phyloP scores from a whole-genome alignment of 345 rosid species.

The Linum lewisii region DNA sequence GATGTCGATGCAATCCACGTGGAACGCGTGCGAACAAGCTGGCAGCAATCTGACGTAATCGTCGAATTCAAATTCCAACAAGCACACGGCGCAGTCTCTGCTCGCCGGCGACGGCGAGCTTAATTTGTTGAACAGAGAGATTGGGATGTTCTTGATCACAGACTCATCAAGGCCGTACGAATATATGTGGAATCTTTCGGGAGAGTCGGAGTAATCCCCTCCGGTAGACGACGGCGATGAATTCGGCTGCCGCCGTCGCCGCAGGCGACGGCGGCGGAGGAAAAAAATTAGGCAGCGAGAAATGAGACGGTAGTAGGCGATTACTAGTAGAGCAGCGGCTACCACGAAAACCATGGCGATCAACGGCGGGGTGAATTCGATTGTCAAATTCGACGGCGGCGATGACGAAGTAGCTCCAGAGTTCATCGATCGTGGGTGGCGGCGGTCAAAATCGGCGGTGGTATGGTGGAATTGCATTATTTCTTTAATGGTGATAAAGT shows the following conservation, averaged over 20 bases:
- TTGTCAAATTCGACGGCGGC: constrained; percentile 29
- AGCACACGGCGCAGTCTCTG: constrained; percentile 76
- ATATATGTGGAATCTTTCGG: constrained; percentile 30
- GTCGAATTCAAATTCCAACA: constrained; percentile 72
- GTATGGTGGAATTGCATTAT: too few species aligned
- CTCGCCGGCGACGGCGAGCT: constrained; percentile 14
- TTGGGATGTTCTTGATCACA: constrained; percentile 72
- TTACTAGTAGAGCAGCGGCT: constrained; percentile 62
- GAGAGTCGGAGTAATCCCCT: constrained; percentile 31
- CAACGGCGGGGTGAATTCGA: constrained; percentile 81
- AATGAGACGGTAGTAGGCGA: constrained; percentile 73
- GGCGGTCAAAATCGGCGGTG: constrained; percentile 4
- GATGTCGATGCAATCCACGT: constrained; percentile 84
- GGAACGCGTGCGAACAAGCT: constrained; percentile 73
- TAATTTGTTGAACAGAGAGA: constrained; percentile 44
- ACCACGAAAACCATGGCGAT: constrained; percentile 87
- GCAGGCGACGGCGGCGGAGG: constrained; percentile 33
- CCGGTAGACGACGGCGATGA: constrained; percentile 42
- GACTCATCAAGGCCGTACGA: constrained; percentile 83
- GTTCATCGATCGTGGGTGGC: neutral
- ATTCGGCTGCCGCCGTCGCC: constrained; percentile 38
- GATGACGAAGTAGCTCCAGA: constrained; percentile 9
- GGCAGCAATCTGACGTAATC: constrained; percentile 85
- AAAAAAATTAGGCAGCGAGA: constrained; percentile 50
- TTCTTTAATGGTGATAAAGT: too few species aligned